These are phyloP conservation scores for Rhizophagus clarus DNA, from an alignment of 192 early-diverging fungal species.

Conservation along the genomic window DNA sequence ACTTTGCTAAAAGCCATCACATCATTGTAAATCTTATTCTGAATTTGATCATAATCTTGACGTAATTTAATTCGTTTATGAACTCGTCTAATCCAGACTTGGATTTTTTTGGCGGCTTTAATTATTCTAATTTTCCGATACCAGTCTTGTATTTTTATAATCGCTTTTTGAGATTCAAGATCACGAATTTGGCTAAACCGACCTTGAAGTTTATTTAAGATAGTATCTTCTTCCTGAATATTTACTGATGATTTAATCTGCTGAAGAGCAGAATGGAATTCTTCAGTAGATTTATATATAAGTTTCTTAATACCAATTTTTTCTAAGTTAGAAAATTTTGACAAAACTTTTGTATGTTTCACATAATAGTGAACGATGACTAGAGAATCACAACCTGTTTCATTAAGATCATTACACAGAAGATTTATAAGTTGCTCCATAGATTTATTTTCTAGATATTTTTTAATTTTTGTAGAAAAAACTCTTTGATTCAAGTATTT, in stretches of 20 bases:
- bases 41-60: neutral
- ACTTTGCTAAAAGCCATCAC: neutral
- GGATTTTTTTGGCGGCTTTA: too few species aligned
- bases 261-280: slow-evolving; percentile 17
- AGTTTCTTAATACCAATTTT: neutral
- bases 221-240: too few species aligned
- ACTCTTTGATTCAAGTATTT: neutral
- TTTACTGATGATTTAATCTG: slow-evolving; percentile 4
- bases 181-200: neutral
- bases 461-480: neutral
- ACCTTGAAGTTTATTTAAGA: neutral
- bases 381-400: slow-evolving; percentile 12
- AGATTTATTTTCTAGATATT: neutral
- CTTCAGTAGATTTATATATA: neutral
- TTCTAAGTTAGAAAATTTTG: neutral
- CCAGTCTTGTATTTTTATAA: slow-evolving; percentile 19
- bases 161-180: neutral
- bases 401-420: slow-evolving; percentile 1
- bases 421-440: neutral
- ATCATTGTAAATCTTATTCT: slow-evolving; percentile 4
- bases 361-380: slow-evolving; percentile 8
- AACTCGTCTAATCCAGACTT: neutral
- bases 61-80: slow-evolving; percentile 9
- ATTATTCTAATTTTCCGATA: too few species aligned
- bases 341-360: neutral